Base-by-base conservation (phyloP, 139 green algal genomes). In the Tetratostichococcus sp. region DNA sequence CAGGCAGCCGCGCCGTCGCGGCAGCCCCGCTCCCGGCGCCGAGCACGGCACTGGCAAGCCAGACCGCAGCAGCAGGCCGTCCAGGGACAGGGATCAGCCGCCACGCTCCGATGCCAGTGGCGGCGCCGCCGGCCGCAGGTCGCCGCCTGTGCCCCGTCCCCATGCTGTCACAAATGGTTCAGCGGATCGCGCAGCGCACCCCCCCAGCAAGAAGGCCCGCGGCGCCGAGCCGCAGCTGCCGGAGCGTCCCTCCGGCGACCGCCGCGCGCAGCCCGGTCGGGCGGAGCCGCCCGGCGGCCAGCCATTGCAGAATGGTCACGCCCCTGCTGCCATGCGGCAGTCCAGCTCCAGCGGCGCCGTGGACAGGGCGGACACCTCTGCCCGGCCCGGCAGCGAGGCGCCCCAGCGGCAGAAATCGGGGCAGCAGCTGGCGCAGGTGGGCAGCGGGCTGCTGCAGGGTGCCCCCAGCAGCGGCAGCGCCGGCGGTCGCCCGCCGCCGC, bases 231-330 rank as follows among this genome's bases (percentile, higher is more conserved):
- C 8, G 8, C 39, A 50, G 39, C 11, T 11, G 8, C 39, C 6
- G 39, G 39, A 6, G 8, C 8, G 11, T 6, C 39, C 8, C 39
- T 50, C 39, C 11, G 39, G 39, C 39, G 39, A n/a, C n/a, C n/a
- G 39, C 39, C 8, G 39, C 8, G 39, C 39, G 8, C 39, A 50
- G 8, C 39, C 39, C 11, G 11, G 8, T 21, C 8, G 8, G 11
- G 39, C 6, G 39, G 39, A 50, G 39, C 39, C 39, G 6, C 11
- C 39, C 2, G 33, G 74, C 19, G 33, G 25, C 6, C 67, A 71
- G 22, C 78, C 74, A 67, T 67, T 28, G 78, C 78, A 34, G 78
- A 77, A 3, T 65, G 72, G 26, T 79, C 78, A 42, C 73, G 78
- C 1, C 11, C 39, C 39, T 50, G 39, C 39, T 21, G 39, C 39